Evolutionary conservation across 805 yeast species (phyloP), one percentile per base, ranked within the genome.

Genomic region (Metschnikowia chrysomelidarum): DNA sequence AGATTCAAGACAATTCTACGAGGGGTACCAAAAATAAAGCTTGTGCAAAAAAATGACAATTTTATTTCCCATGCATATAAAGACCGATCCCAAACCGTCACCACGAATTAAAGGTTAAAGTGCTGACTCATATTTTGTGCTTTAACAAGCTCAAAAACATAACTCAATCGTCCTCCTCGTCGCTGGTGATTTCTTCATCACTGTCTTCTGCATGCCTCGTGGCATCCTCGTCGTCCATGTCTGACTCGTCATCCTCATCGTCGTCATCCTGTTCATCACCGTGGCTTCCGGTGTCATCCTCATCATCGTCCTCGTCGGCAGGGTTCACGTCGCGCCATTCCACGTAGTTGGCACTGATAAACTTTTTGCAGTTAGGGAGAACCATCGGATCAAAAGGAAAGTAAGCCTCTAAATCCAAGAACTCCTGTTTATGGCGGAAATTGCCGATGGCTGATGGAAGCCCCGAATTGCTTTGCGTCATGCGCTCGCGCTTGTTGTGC

Each of bases 371-470:
- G 8, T 61, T 61, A 28, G 80, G 82, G 44, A 91, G 71, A 32
- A 84, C 76, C 43, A 93, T 61, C 1, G 98, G 98, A 65, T 91
- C 98, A 57, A 86, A 91, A 9, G 98, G 98, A 61, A 91, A 91
- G 57, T 87, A 91, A n/a, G 93, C 88, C 57, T 89, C 96, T 34
- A 91, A 68, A 51, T 87, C 95, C 47, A 85, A 73, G 53, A 86
- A 87, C 53, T 88, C 96, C 54, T 85, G 89, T 51, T 80, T 80
- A 36, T 78, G 76, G 19, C 71, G 71, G 46, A 76, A 68, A 34
- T 72, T 70, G 48, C 64, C 55, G 20, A 52, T 53, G 14, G 62
- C 51, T 22, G 61, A 57, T 11, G 63, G 66, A 31, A 50, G 43
- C 23, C 49, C 41, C 2, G 65, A 63, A 38, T 59, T 64, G 16